Conservation (phyloP, 768 basidiomycete species). For the Tricholoma bakamatsutake region DNA sequence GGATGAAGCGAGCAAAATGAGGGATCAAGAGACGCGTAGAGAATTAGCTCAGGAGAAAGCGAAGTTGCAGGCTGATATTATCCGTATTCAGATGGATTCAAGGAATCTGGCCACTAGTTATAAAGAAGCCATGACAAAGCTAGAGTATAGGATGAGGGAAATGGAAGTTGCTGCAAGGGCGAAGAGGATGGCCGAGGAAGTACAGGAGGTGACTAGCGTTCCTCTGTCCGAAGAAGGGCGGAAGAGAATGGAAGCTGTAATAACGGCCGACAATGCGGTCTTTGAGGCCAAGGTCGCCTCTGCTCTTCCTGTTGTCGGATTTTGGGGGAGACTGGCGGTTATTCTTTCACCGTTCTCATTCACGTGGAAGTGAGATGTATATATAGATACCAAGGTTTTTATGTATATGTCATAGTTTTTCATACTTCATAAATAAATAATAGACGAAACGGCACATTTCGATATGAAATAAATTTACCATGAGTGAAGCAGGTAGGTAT, state of each 20-base stretch:
- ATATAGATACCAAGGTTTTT: too few relatives aligned
- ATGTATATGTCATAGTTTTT: neutral
- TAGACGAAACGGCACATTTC: neutral
- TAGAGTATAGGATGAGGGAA: conserved; percentile 25
- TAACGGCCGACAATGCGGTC: conserved; percentile 24
- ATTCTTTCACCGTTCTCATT: conserved; percentile 31
- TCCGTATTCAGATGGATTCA: conserved; percentile 33
- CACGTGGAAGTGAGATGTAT: conserved; percentile 23
- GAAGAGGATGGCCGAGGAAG: conserved; percentile 6
- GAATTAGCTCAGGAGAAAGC: conserved; percentile 41
- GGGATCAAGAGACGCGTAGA: conserved; percentile 40
- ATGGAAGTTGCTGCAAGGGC: conserved; percentile 14
- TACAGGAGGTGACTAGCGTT: neutral
- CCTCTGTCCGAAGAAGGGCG: neutral
- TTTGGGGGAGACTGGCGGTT: conserved; percentile 27
- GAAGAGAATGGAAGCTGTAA: conserved; percentile 3
- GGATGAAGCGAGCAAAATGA: conserved; percentile 34
- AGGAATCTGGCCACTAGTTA: conserved; percentile 35
- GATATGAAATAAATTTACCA: neutral
- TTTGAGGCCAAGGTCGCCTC: conserved; percentile 29
- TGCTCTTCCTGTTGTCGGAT: conserved; percentile 27
- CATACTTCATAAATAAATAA: neutral
- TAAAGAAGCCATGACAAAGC: conserved; percentile 26
- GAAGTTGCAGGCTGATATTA: conserved; percentile 38
- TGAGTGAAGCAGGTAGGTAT: too few relatives aligned